phyloP scores from a whole-genome alignment of 768 basidiomycete species.

The Suillus hirtellus region DNA sequence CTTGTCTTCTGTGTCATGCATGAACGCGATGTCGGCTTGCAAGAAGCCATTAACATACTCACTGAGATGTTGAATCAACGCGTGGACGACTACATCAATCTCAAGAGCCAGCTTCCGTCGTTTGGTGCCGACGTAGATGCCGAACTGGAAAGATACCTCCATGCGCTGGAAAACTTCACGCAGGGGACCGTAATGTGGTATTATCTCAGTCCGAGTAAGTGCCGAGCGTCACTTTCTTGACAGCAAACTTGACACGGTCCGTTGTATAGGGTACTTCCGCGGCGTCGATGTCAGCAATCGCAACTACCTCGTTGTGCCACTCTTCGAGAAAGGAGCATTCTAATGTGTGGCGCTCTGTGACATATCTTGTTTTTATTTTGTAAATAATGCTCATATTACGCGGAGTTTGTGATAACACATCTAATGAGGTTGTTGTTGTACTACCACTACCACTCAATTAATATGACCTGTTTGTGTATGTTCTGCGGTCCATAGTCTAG shows the following conservation, averaged over 20 bases:
- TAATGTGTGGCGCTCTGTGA: constrained; percentile 15
- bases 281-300: constrained; percentile 34
- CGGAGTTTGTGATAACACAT: constrained; percentile 17
- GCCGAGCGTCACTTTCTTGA: constrained; percentile 8
- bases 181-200: constrained; percentile 43
- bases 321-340: constrained; percentile 30
- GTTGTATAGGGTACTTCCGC: constrained; percentile 33
- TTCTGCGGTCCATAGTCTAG: neutral
- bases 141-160: constrained; percentile 35
- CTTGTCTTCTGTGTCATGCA: constrained; percentile 42
- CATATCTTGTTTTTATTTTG: constrained; percentile 20
- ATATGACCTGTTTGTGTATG: neutral
- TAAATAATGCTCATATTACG: constrained; percentile 20
- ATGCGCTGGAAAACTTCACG: constrained; percentile 38
- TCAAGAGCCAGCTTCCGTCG: constrained; percentile 37
- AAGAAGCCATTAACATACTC: constrained; percentile 36
- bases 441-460: constrained; percentile 8
- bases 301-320: constrained; percentile 28
- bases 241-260: constrained; percentile 13
- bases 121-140: constrained; percentile 36
- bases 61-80: constrained; percentile 39
- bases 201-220: constrained; percentile 40
- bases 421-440: constrained; percentile 15
- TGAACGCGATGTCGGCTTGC: constrained; percentile 34
- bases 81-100: constrained; percentile 32